Percentiles rank a stretch among this genome's conserved stretches.
Conservation (phyloP, 208 protist genomes). For the Trypanosoma melophagium region DNA sequence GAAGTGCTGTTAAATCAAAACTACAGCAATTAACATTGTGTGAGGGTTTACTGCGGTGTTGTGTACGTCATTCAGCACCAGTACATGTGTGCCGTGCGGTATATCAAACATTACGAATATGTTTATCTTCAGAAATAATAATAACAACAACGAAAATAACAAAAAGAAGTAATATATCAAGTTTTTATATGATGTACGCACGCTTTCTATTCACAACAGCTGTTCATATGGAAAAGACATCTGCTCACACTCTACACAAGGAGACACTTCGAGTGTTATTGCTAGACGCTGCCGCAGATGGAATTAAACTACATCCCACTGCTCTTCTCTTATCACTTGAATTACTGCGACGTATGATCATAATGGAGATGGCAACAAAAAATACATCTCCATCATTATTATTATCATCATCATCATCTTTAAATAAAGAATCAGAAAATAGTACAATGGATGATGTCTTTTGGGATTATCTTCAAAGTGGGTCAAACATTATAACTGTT, state of each 20-base stretch:
- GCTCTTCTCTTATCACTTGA: constrained; percentile 22
- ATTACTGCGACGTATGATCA: constrained; percentile 16
- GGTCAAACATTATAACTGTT: constrained; percentile 8
- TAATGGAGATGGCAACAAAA: no score
- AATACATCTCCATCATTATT: no score
- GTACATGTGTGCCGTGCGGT: constrained; percentile 16
- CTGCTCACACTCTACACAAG: constrained; percentile 11
- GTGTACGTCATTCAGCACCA: constrained; percentile 21
- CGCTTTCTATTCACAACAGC: constrained; percentile 11
- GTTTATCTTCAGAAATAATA: not conserved
- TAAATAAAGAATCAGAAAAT: no score
- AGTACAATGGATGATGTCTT: no score
- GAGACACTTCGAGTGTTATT: constrained; percentile 27
- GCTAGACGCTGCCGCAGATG: constrained; percentile 23
- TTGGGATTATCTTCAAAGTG: constrained; percentile 6
- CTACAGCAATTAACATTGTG: constrained; percentile 1
- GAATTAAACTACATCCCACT: constrained; percentile 3
- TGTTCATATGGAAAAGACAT: not conserved
- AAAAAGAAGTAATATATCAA: not conserved
- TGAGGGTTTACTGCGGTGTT: constrained; percentile 22
- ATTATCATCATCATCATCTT: not conserved
- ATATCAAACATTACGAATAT: constrained; percentile 18
- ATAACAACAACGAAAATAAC: not conserved
- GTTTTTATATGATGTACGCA: constrained; percentile 21
- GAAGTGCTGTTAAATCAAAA: not conserved